These are phyloP conservation scores for Coix lacrymajobi DNA, from an alignment of 176 grass and related monocot species.

Conservation along the genomic window DNA sequence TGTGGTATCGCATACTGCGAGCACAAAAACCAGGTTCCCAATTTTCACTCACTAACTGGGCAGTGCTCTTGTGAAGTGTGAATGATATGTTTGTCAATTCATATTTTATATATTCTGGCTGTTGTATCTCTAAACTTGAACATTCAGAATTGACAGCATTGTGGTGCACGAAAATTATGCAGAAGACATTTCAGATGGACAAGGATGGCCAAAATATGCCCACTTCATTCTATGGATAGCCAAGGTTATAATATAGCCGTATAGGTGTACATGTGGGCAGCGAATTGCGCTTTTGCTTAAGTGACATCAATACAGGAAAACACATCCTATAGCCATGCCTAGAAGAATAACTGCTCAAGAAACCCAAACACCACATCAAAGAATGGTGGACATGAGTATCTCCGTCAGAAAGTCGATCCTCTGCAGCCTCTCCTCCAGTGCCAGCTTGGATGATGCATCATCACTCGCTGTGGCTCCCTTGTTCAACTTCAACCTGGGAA, in stretches of 20 bases:
- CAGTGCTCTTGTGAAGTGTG: neutral
- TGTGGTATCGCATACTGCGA: neutral
- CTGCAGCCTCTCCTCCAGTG: conserved; percentile 59
- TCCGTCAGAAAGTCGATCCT: conserved; percentile 61
- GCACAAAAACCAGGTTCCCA: neutral
- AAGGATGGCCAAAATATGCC: neutral
- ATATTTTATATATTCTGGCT: neutral
- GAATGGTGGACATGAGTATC: conserved; percentile 65
- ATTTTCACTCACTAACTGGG: neutral
- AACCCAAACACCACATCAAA: conserved; percentile 27
- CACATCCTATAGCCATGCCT: neutral
- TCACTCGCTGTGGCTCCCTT: neutral
- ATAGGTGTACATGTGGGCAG: neutral
- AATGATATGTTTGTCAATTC: neutral
- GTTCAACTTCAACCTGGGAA: conserved; percentile 31
- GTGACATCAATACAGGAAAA: neutral
- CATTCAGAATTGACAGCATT: neutral
- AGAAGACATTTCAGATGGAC: neutral
- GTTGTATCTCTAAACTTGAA: neutral
- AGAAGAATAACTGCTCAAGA: neutral
- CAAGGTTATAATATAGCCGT: neutral
- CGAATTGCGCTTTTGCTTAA: neutral
- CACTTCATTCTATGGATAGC: neutral
- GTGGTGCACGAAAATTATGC: neutral
- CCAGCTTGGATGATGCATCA: conserved; percentile 28